These are phyloP conservation scores for Coemansia sp. DNA, from an alignment of 192 early-diverging fungal species.

Conservation along the genomic window DNA sequence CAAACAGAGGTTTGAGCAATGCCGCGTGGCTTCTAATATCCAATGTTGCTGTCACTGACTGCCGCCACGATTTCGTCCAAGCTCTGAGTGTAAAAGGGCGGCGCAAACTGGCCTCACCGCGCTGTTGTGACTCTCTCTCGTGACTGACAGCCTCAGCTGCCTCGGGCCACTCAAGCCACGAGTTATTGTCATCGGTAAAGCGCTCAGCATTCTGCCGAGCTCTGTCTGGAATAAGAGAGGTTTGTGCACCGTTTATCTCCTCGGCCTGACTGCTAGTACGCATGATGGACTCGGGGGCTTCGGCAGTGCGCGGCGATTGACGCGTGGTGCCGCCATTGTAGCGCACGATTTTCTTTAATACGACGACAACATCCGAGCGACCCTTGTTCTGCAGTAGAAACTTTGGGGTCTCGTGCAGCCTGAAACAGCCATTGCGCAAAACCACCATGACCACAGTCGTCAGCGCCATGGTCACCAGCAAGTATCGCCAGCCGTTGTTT, in stretches of 20 bases:
- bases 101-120: neutral
- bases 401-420: slow-evolving; percentile 80
- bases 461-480: slow-evolving; percentile 65
- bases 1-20: slow-evolving; percentile 61
- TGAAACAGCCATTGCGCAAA: slow-evolving; percentile 67
- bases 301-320: slow-evolving; percentile 13
- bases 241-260: slow-evolving; percentile 1
- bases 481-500: slow-evolving; percentile 80
- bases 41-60: slow-evolving; percentile 4
- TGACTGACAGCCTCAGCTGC: slow-evolving; percentile 3
- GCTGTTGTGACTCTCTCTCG: neutral
- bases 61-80: slow-evolving; percentile 8
- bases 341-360: slow-evolving; percentile 65
- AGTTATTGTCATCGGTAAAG: slow-evolving; percentile 15
- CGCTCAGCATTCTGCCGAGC: neutral
- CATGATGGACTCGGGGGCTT: neutral
- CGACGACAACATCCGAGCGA: slow-evolving; percentile 67
- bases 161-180: slow-evolving; percentile 57
- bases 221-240: slow-evolving; percentile 13
- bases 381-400: slow-evolving; percentile 69
- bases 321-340: slow-evolving; percentile 61
- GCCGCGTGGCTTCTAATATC: slow-evolving; percentile 24
- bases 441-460: slow-evolving; percentile 73
- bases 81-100: neutral
- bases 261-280: slow-evolving; percentile 7